Base-by-base conservation (phyloP, 1,284 basidiomycete genomes). In the Mycena sp. region DNA sequence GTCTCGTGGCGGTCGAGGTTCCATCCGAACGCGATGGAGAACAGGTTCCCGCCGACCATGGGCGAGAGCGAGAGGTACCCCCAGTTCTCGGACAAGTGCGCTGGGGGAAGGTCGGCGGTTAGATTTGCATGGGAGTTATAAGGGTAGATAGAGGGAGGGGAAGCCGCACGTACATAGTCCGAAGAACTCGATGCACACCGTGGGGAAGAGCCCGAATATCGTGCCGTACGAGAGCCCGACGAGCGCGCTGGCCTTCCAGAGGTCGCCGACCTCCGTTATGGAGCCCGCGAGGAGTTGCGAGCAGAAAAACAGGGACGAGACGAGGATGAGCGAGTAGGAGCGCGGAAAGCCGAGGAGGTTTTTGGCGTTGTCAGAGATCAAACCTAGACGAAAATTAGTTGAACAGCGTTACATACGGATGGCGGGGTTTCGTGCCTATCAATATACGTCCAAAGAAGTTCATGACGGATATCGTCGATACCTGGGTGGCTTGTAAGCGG, bases 391-490 rank as follows among this genome's bases (percentile, higher is more conserved):
- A 23, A 45, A 6, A 17, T 54, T 6, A 59, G 37, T 16, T 49
- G 19, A 7, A 38, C 9, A 28, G 7, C 10, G 21, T 12, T 52
- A 10, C 23, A 29, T 46, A 40, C 41, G 58, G 25, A 19, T 21
- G 30, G 16, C 23, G 26, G 38, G 21, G 23, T 28, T 17, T 59
- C 61, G 17, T 53, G 82, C 94, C 95, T 26, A 94, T 91, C 12
- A 90, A 64, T 44, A 98, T 85, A 25, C 96, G 86, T 0, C 95
- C 95, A 0, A 83, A 70, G 55, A 91, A 97, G 74, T 96, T 98
- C 77, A 89, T 92, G 29, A 98, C 67, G 67, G 92, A 95, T 67
- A 98, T 86, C 4, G 87, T 84, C 0, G 94, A 95, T 0, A 98
- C 95, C 72, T 97, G 94, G 4, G 86, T 82, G 0, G 93, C 90